A percentile compares a stretch with the other conserved stretches of the same genome.
Conservation (phyloP, 768 basidiomycete species). For the Imleria badia region DNA sequence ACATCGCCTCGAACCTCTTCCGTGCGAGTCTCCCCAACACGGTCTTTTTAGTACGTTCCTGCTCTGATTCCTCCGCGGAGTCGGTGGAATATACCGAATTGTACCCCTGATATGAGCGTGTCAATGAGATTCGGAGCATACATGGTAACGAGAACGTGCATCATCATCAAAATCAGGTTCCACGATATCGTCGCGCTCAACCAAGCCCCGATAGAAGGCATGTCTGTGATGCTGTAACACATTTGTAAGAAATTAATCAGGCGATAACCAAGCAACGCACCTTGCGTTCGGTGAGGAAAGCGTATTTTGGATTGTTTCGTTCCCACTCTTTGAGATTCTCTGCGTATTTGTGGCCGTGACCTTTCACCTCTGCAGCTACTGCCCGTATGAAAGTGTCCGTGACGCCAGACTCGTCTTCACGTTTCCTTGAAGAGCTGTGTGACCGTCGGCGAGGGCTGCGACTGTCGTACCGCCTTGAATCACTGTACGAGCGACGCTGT, state of each 20-base stretch:
- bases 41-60: slow-evolving; percentile 76
- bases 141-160: slow-evolving; percentile 36
- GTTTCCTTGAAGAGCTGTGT: slow-evolving; percentile 30
- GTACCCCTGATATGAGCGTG: slow-evolving; percentile 57
- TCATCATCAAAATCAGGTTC: slow-evolving; percentile 83
- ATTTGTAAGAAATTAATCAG: slow-evolving; percentile 1
- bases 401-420: slow-evolving; percentile 54
- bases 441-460: slow-evolving; percentile 50
- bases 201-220: slow-evolving; percentile 66
- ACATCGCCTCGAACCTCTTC: slow-evolving; percentile 85
- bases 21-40: slow-evolving; percentile 77
- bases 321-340: slow-evolving; percentile 73
- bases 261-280: slow-evolving; percentile 36
- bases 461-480: slow-evolving; percentile 41
- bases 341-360: slow-evolving; percentile 78
- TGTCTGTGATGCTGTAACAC: slow-evolving; percentile 62
- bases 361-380: slow-evolving; percentile 81
- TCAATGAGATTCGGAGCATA: slow-evolving; percentile 5
- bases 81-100: slow-evolving; percentile 90
- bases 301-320: slow-evolving; percentile 76
- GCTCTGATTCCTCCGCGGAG: slow-evolving; percentile 91
- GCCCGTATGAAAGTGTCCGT: slow-evolving; percentile 85
- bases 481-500: slow-evolving; percentile 51
- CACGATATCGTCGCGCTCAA: slow-evolving; percentile 53
- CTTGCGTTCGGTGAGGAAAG: slow-evolving; percentile 63